Base-by-base conservation (phyloP, 805 yeast species). In the Metschnikowia peoriensis region DNA sequence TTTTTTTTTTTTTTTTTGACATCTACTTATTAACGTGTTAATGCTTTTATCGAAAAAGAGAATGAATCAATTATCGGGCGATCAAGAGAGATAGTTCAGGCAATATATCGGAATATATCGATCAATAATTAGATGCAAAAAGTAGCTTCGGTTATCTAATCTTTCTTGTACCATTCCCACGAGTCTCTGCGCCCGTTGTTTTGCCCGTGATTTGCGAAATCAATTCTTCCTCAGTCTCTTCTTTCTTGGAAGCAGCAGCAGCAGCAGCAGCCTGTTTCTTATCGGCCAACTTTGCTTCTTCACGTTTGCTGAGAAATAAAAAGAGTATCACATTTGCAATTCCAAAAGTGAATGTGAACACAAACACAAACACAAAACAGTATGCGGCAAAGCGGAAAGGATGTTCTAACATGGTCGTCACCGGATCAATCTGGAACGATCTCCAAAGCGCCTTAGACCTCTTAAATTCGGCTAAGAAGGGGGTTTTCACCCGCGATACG, bases 341-440 rank as follows among this genome's bases (percentile, higher is more conserved):
- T 4, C 80, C 81, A 59, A 83, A 72, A 7, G 67, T 56, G 12
- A 81, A 45, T 6, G 82, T 70, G 46, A 80, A 67, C 2, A 68
- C 50, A 14, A 74, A 54, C 15, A 81, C 66, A 41, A 78, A 66
- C 15, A 71, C 67, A 14, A 75, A 69, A 28, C 80, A 70, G 61
- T 80, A 82, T 34, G 76, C 62, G 15, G 79, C 69, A 46, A 81
- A 81, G 58, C 79, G 82, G 41, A 75, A 66, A 2, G 87, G 87
- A 55, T 79, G 73, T 22, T 67, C 63, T 28, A 69, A 54, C 28
- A 83, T 58, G 1, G 82, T 73, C 12, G 59, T 61, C 15, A 75
- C 52, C 28, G 89, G 89, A 50, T 75, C 75, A 6, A 55, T 59
- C 40, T 70, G 55, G 59, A 83, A 72, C 22, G 73, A 79, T 28